These are phyloP conservation scores for Pholiota microspora DNA, from an alignment of 768 basidiomycete genomes.

Conservation along the genomic window DNA sequence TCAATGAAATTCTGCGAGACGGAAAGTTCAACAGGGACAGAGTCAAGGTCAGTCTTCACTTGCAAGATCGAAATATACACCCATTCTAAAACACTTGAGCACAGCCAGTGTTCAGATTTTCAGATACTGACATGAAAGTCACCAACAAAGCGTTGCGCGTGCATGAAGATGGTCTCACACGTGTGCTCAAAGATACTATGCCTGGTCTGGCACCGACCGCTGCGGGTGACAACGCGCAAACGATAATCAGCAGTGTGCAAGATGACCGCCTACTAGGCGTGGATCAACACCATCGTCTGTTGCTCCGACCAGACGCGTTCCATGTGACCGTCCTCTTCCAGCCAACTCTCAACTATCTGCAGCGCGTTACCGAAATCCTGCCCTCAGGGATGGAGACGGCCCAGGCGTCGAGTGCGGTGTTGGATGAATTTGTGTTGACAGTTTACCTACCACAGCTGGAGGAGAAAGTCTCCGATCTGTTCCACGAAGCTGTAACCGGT, in stretches of 20 bases:
- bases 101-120: conserved; percentile 87
- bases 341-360: conserved; percentile 84
- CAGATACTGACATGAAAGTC: conserved; percentile 81
- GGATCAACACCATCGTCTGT: conserved; percentile 79
- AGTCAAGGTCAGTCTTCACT: conserved; percentile 63
- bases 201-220: conserved; percentile 85
- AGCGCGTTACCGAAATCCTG: conserved; percentile 66
- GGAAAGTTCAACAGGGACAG: conserved; percentile 78
- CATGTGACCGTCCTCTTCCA: conserved; percentile 94
- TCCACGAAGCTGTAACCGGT: conserved; percentile 85
- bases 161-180: conserved; percentile 84
- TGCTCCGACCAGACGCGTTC: conserved; percentile 91
- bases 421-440: conserved; percentile 92
- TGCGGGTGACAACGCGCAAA: conserved; percentile 60
- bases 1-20: conserved; percentile 88
- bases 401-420: conserved; percentile 63
- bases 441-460: conserved; percentile 94
- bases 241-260: conserved; percentile 54
- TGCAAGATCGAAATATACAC: no score
- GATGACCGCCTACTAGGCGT: conserved; percentile 74
- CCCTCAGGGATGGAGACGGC: conserved; percentile 70
- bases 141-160: conserved; percentile 63
- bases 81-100: no score
- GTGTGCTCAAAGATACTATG: conserved; percentile 84
- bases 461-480: conserved; percentile 85